Conservation (phyloP, 139 green algal genomes). For the Volvox reticuliferus region DNA sequence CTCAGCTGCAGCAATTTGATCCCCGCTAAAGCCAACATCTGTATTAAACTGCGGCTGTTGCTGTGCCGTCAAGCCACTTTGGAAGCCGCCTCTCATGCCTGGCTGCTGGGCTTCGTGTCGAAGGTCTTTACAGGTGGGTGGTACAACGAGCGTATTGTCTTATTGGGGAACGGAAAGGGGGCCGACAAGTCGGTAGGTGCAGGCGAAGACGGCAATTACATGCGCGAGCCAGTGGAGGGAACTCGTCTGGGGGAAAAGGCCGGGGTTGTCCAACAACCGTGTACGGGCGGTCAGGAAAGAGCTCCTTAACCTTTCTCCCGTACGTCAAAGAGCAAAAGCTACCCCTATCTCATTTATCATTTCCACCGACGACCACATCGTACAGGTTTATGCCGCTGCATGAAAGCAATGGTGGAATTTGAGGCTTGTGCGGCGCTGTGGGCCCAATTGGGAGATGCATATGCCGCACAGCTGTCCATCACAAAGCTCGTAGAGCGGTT, state of each 20-base stretch:
- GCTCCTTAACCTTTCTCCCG: no score
- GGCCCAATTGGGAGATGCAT: constrained; percentile 23
- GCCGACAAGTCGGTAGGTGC: no score
- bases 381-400: constrained; percentile 39
- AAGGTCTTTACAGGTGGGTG: constrained; percentile 25
- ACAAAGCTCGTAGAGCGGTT: constrained; percentile 17
- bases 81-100: constrained; percentile 11
- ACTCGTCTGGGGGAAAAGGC: no score
- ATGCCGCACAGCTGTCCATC: neutral
- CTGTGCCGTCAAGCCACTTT: neutral
- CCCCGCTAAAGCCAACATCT: neutral
- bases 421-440: constrained; percentile 36
- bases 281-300: no score
- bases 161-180: no score
- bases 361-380: neutral
- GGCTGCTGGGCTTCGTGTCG: constrained; percentile 43
- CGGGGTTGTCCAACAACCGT: no score
- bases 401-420: constrained; percentile 50
- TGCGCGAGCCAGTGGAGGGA: neutral
- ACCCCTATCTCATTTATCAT: no score
- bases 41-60: neutral
- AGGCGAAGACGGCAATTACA: no score
- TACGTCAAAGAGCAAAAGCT: no score
- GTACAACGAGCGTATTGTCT: no score
- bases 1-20: neutral